Evolutionary conservation across 441 rosid genomes (phyloP), one percentile per base, ranked within the genome.

Genomic region (Euphorbia celastroides): DNA sequence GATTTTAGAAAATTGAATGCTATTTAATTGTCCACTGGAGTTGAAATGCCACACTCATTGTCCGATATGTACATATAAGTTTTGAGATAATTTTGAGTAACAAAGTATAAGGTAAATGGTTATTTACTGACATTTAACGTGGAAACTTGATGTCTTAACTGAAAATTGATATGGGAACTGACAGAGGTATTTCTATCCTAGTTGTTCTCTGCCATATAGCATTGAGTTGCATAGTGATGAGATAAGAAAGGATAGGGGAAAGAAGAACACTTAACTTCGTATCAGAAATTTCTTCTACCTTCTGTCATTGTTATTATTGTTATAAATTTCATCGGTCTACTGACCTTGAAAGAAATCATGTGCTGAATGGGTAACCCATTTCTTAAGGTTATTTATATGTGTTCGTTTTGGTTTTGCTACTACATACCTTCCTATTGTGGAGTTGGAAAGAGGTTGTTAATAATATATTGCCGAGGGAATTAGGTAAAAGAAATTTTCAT

Each of bases 401-500:
- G n/a, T 57, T 57, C 19, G 27, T 38, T 17, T 57, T 5, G 57
- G 12, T 59, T 59, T 34, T 34, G 9, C 5, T 34, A 34, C 38
- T 16, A 10, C 13, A n/a, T 14, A 48, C 5, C 19, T 8, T 48
- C 52, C 52, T 48, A 0, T 48, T 13, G 1, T 48, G 5, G 7
- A 34, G 38, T 34, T 34, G 4, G 38, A 34, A 34, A 34, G 50
- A 44, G 62, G 34, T 58, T 31, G 13, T 58, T 58, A 58, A 58
- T 58, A 58, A 58, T 58, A 58, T 11, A 58, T 58, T 58, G 10
- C 41, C 19, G 11, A 58, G 62, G 28, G 62, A 58, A 30, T 28
- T 58, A 58, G 41, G 62, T 58, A 57, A 57, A 58, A 58, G 42
- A 30, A 58, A 58, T 14, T 17, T 58, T 8, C 41, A 58, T 58